Evolutionary conservation across 2,329 filamentous ascomycete genomes (phyloP), one percentile per base, ranked within the genome.

Genomic region (Ophiostoma pallidulum): DNA sequence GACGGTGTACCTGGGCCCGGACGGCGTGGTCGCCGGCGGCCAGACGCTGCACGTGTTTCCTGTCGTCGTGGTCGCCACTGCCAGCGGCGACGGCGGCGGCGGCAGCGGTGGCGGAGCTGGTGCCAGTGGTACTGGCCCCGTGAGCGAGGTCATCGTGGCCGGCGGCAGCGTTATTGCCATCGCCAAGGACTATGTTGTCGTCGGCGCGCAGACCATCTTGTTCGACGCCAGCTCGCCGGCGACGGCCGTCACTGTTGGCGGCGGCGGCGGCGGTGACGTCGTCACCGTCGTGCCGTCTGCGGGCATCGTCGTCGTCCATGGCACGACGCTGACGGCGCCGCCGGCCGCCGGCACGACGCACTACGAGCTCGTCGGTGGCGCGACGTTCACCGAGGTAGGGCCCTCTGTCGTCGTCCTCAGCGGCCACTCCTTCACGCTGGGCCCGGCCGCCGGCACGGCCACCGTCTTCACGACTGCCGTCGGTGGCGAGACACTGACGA

Each of bases 341-440:
- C 52, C 58, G 13, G 53, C 55, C 3, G 43, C 59, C 1, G 60
- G 57, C 1, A 63, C 62, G 12, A 72, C 68, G 1, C 60, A 63
- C 3, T 69, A 66, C 55, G 70, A 69, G 37, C 67, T 76, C 47
- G 66, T 74, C 8, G 74, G 74, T 44, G 74, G 74, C 10, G 73
- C 68, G 14, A 75, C 74, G 3, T 63, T 77, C 45, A 74, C 71
- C 14, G 66, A 71, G 54, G 55, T 76, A 8, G 69, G 67, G n/a
- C 60, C 69, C 1, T 71, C 67, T 3, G 61, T 69, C 12, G 67
- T 74, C 1, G 66, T 80, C 24, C 63, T 82, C 41, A 62, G 66
- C 31, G 70, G 70, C 29, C 62, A 62, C 3, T 76, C 71, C 0
- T 78, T 75, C 54, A 73, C 69, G 2, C 60, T 80, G 41, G 74